A percentile compares a stretch with the other conserved stretches of the same genome.
Evolutionary conservation across 2,329 filamentous ascomycete genomes (phyloP).

Genomic region (Monilinia fructicola): DNA sequence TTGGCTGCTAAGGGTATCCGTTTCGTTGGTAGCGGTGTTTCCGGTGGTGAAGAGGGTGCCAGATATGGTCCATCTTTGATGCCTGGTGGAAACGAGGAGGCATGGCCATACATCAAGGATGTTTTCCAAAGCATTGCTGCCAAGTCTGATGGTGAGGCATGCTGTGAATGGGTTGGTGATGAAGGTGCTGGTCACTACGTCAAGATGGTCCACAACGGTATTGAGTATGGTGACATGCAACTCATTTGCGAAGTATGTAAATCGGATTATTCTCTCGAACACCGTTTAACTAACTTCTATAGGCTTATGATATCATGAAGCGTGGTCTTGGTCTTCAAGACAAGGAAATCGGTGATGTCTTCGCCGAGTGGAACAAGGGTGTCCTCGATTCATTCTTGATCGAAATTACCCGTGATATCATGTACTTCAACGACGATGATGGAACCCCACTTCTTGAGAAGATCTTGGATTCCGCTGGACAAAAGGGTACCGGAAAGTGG

Average conservation of each 20-base stretch:
- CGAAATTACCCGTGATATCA: slow-evolving; percentile 97
- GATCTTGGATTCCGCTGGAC: slow-evolving; percentile 96
- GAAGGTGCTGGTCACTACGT: slow-evolving; percentile 99
- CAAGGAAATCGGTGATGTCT: slow-evolving; percentile 95
- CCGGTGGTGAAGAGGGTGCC: slow-evolving; percentile 98
- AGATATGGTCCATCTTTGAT: slow-evolving; percentile 96
- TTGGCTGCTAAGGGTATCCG: slow-evolving; percentile 82
- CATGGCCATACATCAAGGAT: slow-evolving; percentile 98
- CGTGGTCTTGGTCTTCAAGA: slow-evolving; percentile 83
- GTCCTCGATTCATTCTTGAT: slow-evolving; percentile 99
- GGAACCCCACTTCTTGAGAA: slow-evolving; percentile 91
- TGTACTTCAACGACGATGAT: slow-evolving; percentile 97
- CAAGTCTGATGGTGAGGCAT: slow-evolving; percentile 95
- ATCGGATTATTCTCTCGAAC: neutral
- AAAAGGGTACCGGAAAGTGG: slow-evolving; percentile 99
- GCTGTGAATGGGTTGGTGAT: slow-evolving; percentile 99
- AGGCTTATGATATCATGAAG: slow-evolving; percentile 99
- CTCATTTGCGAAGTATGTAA: slow-evolving; percentile 88
- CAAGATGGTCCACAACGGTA: slow-evolving; percentile 99
- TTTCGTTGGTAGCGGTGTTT: slow-evolving; percentile 96
- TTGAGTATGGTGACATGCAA: slow-evolving; percentile 99
- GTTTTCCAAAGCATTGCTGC: slow-evolving; percentile 97
- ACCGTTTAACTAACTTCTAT: slow-evolving; percentile 28
- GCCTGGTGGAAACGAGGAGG: slow-evolving; percentile 97
- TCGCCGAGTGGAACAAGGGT: slow-evolving; percentile 97